Conservation (phyloP, 2,329 filamentous ascomycete species). For the Scedosporium boydii region DNA sequence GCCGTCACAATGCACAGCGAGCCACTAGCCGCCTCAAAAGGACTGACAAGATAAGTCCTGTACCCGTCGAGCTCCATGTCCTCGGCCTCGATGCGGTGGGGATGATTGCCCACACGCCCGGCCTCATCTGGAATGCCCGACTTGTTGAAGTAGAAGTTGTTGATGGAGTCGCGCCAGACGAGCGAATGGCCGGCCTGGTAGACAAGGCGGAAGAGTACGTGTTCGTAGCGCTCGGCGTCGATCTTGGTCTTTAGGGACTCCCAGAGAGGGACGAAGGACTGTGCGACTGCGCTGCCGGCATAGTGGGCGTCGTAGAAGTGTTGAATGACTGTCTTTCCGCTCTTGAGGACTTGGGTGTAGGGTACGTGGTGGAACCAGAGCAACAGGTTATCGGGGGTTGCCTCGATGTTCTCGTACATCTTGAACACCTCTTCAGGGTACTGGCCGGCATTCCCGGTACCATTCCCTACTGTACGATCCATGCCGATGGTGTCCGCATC, state of each 20-base stretch:
- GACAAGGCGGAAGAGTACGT: constrained; percentile 46
- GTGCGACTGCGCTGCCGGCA: constrained; percentile 46
- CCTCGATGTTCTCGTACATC: constrained; percentile 49
- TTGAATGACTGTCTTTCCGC: constrained; percentile 58
- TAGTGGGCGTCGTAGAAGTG: constrained; percentile 59
- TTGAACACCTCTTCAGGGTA: constrained; percentile 52
- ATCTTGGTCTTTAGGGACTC: constrained; percentile 42
- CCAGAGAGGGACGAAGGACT: constrained; percentile 48
- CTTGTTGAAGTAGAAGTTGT: constrained; percentile 51
- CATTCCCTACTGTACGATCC: constrained; percentile 60
- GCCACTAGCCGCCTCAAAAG: constrained; percentile 51
- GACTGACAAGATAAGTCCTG: constrained; percentile 38
- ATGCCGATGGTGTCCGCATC: constrained; percentile 53
- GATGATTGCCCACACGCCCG: constrained; percentile 49
- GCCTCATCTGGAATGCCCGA: constrained; percentile 49
- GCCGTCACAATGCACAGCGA: constrained; percentile 44
- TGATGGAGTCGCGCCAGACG: constrained; percentile 61
- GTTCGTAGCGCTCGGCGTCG: constrained; percentile 49
- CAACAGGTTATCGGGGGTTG: constrained; percentile 40
- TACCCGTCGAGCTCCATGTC: constrained; percentile 53
- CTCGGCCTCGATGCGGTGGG: constrained; percentile 61
- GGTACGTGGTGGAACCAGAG: constrained; percentile 69
- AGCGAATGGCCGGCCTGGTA: constrained; percentile 63
- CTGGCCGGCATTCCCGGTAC: constrained; percentile 56
- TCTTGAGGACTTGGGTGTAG: constrained; percentile 53